A percentile compares a stretch with the other conserved stretches of the same genome.
Evolutionary conservation across 73 alveolate species (phyloP).

Genomic region (Diophrys sp.): DNA sequence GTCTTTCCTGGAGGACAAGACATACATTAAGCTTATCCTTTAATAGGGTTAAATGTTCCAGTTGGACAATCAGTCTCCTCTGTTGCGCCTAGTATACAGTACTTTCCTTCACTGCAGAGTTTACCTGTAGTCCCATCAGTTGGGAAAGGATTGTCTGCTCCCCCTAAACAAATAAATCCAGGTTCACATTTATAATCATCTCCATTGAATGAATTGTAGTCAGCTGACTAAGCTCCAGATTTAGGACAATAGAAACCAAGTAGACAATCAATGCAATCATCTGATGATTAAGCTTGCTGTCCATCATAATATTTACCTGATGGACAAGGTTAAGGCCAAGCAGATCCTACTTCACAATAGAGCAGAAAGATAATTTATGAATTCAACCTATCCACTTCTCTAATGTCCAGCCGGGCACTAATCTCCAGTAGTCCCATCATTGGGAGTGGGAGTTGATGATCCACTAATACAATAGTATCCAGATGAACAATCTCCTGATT

Average conservation of each 20-base stretch:
- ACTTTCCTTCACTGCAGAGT: conserved; percentile 60
- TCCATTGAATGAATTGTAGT: neutral
- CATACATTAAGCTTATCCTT: conserved; percentile 21
- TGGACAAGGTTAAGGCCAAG: neutral
- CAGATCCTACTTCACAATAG: neutral
- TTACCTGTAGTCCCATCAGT: conserved; percentile 15
- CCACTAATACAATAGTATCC: conserved; percentile 21
- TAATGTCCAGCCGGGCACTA: neutral
- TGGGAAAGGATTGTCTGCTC: conserved; percentile 18
- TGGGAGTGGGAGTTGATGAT: neutral
- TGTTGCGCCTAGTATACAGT: conserved; percentile 51
- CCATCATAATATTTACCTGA: neutral
- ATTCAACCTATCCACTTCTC: no score
- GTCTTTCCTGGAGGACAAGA: conserved; percentile 39
- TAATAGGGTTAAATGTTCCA: conserved; percentile 34
- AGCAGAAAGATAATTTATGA: no score
- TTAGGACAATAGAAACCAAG: conserved; percentile 70
- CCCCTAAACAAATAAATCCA: conserved; percentile 44
- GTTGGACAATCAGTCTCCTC: conserved; percentile 31
- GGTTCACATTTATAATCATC: conserved; percentile 14
- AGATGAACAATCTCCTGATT: conserved; percentile 37
- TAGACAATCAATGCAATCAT: conserved; percentile 62
- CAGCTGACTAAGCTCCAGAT: conserved; percentile 52
- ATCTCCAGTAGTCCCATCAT: neutral
- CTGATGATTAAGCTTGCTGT: neutral